Percentiles rank a stretch among this genome's conserved stretches.
Conservation (phyloP, 1,284 basidiomycete species). For the Inonotus hispidus region DNA sequence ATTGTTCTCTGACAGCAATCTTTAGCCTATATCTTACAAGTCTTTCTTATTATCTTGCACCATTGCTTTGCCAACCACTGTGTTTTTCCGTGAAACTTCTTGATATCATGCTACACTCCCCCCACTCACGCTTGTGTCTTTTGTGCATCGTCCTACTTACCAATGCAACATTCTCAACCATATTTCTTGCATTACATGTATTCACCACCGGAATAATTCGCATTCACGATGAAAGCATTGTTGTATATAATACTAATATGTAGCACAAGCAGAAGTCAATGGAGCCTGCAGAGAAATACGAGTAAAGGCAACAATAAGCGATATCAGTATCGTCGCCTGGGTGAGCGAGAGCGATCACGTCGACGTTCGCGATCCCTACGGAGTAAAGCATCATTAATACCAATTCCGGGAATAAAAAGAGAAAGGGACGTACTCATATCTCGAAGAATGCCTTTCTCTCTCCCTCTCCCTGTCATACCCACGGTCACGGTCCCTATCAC, state of each 20-base stretch:
- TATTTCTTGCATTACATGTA: slow-evolving; percentile 1
- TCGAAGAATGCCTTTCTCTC: slow-evolving; percentile 47
- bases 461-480: slow-evolving; percentile 46
- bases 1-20: neutral
- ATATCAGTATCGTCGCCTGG: slow-evolving; percentile 60
- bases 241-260: slow-evolving; percentile 3
- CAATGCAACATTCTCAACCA: neutral
- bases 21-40: neutral
- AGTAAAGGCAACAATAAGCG: neutral
- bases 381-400: slow-evolving; percentile 3
- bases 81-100: neutral
- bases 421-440: slow-evolving; percentile 60
- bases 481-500: slow-evolving; percentile 50
- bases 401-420: neutral
- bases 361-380: slow-evolving; percentile 61
- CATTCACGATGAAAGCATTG: neutral
- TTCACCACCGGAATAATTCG: neutral
- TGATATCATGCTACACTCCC: neutral
- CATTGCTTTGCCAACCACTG: neutral
- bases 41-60: neutral
- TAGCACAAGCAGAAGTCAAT: neutral
- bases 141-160: neutral
- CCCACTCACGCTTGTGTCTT: neutral
- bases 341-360: slow-evolving; percentile 75
- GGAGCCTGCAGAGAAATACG: neutral